Conservation (phyloP, 768 basidiomycete genomes). For the Hygrocybe punicea region DNA sequence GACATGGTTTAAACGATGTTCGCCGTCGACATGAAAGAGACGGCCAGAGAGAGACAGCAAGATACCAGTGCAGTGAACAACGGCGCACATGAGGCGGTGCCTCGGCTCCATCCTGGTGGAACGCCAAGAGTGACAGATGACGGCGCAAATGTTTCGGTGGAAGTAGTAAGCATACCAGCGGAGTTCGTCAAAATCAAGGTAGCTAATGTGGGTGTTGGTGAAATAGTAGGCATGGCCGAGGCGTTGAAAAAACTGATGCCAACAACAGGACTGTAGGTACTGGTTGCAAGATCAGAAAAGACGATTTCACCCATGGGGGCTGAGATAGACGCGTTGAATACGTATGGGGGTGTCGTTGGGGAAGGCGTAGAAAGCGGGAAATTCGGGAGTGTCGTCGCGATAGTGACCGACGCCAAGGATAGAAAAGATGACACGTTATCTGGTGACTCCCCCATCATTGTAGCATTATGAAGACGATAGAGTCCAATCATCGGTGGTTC, state of each 20-base stretch:
- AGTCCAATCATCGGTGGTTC: conserved; percentile 79
- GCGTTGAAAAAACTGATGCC: conserved; percentile 40
- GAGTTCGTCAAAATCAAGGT: conserved; percentile 60
- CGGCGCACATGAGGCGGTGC: neutral
- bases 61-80: neutral
- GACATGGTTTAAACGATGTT: neutral
- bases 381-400: conserved; percentile 70
- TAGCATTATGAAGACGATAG: conserved; percentile 54
- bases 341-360: conserved; percentile 59
- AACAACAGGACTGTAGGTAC: conserved; percentile 64
- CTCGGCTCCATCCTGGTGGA: conserved; percentile 57
- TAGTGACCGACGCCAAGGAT: conserved; percentile 59
- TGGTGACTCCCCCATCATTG: conserved; percentile 40
- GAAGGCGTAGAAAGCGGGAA: conserved; percentile 63
- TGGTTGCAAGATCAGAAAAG: conserved; percentile 60
- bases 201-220: conserved; percentile 46
- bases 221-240: conserved; percentile 57
- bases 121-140: conserved; percentile 56
- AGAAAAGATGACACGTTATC: conserved; percentile 48
- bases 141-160: conserved; percentile 45
- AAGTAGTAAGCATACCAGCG: conserved; percentile 51
- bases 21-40: conserved; percentile 19
- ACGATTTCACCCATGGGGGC: conserved; percentile 55
- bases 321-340: conserved; percentile 64
- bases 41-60: conserved; percentile 10